Percentiles rank a stretch among this genome's conserved stretches.
These are phyloP conservation scores for Sinapis alba DNA, from an alignment of 441 rosid genomes.

Conservation along the genomic window DNA sequence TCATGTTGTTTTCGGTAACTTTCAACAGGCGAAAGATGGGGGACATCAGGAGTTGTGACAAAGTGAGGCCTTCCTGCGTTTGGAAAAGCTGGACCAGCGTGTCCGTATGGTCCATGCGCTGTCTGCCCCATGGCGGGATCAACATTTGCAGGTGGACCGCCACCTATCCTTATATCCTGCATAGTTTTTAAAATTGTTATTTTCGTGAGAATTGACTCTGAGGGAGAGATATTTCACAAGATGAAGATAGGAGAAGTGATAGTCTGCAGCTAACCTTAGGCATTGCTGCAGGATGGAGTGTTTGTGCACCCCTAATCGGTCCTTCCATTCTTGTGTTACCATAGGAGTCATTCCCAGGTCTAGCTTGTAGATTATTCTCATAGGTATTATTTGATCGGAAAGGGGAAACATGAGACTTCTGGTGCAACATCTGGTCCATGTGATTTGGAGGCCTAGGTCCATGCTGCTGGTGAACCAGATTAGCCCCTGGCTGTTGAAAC, in stretches of 20 bases:
- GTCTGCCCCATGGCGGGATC: slow-evolving; percentile 53
- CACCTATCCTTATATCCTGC: slow-evolving; percentile 64
- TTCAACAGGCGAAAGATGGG: slow-evolving; percentile 68
- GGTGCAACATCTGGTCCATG: slow-evolving; percentile 54
- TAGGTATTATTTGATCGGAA: slow-evolving; percentile 48
- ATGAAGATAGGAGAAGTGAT: slow-evolving; percentile 40
- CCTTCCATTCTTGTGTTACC: slow-evolving; percentile 60
- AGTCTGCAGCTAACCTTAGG: slow-evolving; percentile 50
- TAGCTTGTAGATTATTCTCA: slow-evolving; percentile 58
- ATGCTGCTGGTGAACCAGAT: slow-evolving; percentile 59
- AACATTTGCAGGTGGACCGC: slow-evolving; percentile 49
- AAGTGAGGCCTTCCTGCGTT: slow-evolving; percentile 52
- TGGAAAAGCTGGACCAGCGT: slow-evolving; percentile 53
- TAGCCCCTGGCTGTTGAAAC: slow-evolving; percentile 59
- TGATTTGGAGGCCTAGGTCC: slow-evolving; percentile 65
- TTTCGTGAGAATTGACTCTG: background rate
- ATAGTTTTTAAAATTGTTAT: background rate
- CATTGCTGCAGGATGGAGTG: slow-evolving; percentile 58
- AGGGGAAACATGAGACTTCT: slow-evolving; percentile 56
- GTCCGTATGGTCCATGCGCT: slow-evolving; percentile 54
- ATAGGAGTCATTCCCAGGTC: slow-evolving; percentile 61
- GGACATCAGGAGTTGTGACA: slow-evolving; percentile 49
- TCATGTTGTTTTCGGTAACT: slow-evolving; percentile 80
- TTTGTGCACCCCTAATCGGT: slow-evolving; percentile 52
- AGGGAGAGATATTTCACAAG: slow-evolving; percentile 6